These are phyloP conservation scores for Fistulina hepatica DNA, from an alignment of 1,284 basidiomycete genomes.

Conservation along the genomic window DNA sequence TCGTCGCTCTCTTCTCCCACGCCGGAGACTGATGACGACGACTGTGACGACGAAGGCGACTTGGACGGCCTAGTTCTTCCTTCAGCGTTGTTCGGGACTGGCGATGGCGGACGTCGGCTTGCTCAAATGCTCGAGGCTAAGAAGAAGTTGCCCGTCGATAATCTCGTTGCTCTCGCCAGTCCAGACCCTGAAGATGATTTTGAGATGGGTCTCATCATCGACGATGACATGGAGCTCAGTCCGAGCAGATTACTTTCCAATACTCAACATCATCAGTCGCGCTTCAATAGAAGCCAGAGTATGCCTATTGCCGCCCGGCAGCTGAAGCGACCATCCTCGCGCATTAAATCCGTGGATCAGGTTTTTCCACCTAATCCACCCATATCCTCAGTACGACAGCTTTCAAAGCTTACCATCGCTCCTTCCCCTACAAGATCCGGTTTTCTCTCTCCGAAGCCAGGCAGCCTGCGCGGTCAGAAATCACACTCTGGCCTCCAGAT, in stretches of 20 bases:
- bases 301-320: constrained; percentile 48
- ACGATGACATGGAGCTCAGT: constrained; percentile 69
- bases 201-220: constrained; percentile 69
- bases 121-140: constrained; percentile 65
- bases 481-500: constrained; percentile 70
- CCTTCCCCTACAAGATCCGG: constrained; percentile 49
- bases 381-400: constrained; percentile 48
- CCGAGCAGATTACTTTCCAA: constrained; percentile 56
- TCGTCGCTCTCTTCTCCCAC: constrained; percentile 55
- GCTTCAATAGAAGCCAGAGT: constrained; percentile 33
- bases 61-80: constrained; percentile 74
- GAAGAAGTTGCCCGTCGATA: constrained; percentile 45
- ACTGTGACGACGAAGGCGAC: constrained; percentile 57
- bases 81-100: constrained; percentile 57
- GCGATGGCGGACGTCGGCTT: constrained; percentile 52
- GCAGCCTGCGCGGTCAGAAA: constrained; percentile 66
- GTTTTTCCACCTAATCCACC: constrained; percentile 59
- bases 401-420: constrained; percentile 54
- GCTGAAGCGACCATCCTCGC: constrained; percentile 53
- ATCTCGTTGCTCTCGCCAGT: constrained; percentile 40
- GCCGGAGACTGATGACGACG: constrained; percentile 57
- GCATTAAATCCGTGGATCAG: constrained; percentile 41
- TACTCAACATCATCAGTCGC: constrained; percentile 37
- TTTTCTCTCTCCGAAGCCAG: constrained; percentile 55
- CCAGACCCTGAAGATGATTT: constrained; percentile 71